Evolutionary conservation across 2,329 filamentous ascomycete genomes (phyloP), one percentile per base, ranked within the genome.

Genomic region (Microdochium trichocladiopsis): DNA sequence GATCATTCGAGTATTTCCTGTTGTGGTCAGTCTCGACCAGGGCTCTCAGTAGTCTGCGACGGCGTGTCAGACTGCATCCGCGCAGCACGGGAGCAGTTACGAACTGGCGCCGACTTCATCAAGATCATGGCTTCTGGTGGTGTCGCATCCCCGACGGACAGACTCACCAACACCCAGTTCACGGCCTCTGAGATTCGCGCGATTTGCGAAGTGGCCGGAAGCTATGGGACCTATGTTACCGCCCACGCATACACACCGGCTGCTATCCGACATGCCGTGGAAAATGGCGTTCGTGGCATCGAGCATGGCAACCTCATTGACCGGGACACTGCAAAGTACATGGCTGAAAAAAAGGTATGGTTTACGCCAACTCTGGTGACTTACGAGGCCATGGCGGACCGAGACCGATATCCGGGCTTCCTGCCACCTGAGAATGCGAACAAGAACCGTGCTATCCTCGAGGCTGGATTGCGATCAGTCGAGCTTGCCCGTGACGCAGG

Each of bases 61-160:
- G 78, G 80, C 1, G 78, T 81, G 1, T 69, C 77, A 0, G 75
- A 78, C 47, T 83, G 80, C 55, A 67, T 80, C 43, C 71, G 71
- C 21, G 74, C 68, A 8, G 72, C 75, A 0, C 70, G 81, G 2
- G 78, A 82, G 50, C 75, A 83, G 60, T 61, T 85, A 0, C 69
- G 80, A 2, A 69, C 66, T 9, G 81, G 81, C 2, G 76, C 78
- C 1, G 78, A 84, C 58, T 83, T 84, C 57, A 74, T 85, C 63
- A 84, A 84, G 63, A 79, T 85, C 55, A 83, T 83, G 79, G 70
- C 70, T 1, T 73, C 73, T 4, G 80, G 82, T 1, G 81, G 82
- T 9, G 79, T 84, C 1, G 72, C 76, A 0, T 77, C 72, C 11
- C 78, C 78, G 0, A 81, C 78, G 0, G 81, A 84, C 58, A 66